These are phyloP conservation scores for Hericium rajendrae DNA, from an alignment of 768 basidiomycete genomes.

Conservation along the genomic window DNA sequence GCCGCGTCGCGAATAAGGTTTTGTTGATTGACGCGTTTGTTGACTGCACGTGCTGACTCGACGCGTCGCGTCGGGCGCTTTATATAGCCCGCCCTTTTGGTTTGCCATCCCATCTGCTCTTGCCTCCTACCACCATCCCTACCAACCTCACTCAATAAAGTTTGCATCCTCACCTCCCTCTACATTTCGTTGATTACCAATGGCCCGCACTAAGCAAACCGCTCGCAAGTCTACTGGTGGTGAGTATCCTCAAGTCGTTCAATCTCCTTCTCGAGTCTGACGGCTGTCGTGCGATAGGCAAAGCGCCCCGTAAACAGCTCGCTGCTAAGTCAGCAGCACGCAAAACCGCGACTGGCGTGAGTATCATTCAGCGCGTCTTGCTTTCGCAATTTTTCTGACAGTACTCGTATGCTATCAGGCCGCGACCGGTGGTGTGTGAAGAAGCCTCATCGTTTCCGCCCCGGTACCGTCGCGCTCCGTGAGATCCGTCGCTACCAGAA, in stretches of 20 bases:
- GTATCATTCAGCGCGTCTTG: not conserved
- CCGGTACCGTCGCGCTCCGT: constrained; percentile 28
- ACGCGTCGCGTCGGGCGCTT: constrained; percentile 2
- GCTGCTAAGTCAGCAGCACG: constrained; percentile 54
- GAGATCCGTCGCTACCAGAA: constrained; percentile 32
- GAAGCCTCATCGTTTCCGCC: constrained; percentile 38
- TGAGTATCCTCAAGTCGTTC: constrained; percentile 18
- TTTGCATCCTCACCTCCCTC: not conserved
- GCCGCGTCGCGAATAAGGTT: constrained; percentile 12
- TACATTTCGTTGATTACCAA: constrained; percentile 18
- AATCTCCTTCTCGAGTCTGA: not conserved
- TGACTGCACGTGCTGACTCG: constrained; percentile 8
- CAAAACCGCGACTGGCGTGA: constrained; percentile 42
- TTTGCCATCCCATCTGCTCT: constrained; percentile 1
- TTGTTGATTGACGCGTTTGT: constrained; percentile 21
- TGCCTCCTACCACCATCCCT: not conserved
- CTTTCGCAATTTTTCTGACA: not conserved
- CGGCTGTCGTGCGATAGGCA: constrained; percentile 25
- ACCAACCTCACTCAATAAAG: not conserved
- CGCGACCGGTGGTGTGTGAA: constrained; percentile 58
- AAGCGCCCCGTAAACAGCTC: constrained; percentile 64
- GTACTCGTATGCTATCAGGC: constrained; percentile 13
- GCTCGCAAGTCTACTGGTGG: constrained; percentile 73
- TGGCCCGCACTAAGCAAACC: constrained; percentile 73
- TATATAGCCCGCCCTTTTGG: constrained; percentile 4